These are phyloP conservation scores for Heterobasidion occidentale DNA, from an alignment of 1,284 basidiomycete genomes.

Conservation along the genomic window DNA sequence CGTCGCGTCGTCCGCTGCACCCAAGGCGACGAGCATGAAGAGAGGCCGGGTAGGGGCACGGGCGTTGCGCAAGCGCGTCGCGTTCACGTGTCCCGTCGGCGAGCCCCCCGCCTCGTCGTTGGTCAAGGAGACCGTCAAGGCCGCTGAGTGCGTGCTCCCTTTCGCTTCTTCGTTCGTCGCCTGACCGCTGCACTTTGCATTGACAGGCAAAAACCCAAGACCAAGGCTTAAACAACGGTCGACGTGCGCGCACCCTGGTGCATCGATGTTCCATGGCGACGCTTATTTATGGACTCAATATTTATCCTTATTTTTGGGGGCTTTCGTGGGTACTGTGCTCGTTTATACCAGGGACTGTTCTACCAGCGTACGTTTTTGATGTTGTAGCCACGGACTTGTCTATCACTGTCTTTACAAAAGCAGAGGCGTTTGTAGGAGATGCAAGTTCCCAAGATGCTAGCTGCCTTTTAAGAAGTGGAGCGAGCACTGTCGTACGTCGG, in stretches of 20 bases:
- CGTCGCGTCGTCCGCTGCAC: not conserved
- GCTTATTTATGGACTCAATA: not conserved
- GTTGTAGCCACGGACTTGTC: too few species aligned
- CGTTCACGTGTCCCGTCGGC: not conserved
- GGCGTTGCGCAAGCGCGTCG: not conserved
- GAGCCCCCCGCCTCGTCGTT: not conserved
- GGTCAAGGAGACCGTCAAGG: not conserved
- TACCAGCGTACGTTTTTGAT: too few species aligned
- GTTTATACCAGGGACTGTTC: too few species aligned
- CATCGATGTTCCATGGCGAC: too few species aligned
- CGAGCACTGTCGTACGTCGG: too few species aligned
- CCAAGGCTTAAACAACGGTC: not conserved
- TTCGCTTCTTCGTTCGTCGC: too few species aligned
- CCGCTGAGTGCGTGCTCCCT: not conserved
- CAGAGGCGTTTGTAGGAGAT: too few species aligned
- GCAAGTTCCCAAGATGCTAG: too few species aligned
- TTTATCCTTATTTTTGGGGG: not conserved
- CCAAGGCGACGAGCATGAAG: not conserved
- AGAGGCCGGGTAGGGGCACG: not conserved
- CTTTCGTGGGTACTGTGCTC: too few species aligned
- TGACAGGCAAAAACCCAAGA: not conserved
- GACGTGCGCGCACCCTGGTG: too few species aligned
- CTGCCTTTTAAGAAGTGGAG: too few species aligned
- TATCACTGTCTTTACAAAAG: not conserved
- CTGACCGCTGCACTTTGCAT: not conserved